These are phyloP conservation scores for Sarocladium kiliense DNA, from an alignment of 2,329 filamentous ascomycete genomes.

Conservation along the genomic window DNA sequence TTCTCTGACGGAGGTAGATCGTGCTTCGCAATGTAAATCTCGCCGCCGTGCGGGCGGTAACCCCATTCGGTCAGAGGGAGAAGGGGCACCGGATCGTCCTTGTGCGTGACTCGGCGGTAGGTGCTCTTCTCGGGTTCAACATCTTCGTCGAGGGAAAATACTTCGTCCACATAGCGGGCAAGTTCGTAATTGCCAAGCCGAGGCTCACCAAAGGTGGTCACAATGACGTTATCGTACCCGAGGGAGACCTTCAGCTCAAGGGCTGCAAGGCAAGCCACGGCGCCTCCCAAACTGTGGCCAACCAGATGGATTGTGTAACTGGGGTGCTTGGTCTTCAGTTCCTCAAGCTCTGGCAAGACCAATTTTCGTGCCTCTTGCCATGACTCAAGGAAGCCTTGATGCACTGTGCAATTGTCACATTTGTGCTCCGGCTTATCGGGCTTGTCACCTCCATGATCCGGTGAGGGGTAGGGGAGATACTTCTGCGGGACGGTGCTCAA, in stretches of 20 bases:
- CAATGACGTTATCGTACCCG: conserved; percentile 67
- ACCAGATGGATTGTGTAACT: conserved; percentile 72
- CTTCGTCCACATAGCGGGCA: conserved; percentile 47
- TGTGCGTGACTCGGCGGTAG: conserved; percentile 80
- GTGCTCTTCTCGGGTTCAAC: conserved; percentile 26
- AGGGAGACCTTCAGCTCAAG: conserved; percentile 69
- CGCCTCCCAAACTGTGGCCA: conserved; percentile 88
- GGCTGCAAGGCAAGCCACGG: conserved; percentile 81
- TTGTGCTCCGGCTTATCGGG: conserved; percentile 38
- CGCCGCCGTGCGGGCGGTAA: conserved; percentile 77
- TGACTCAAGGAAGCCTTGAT: conserved; percentile 80
- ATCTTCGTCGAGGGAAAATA: conserved; percentile 39
- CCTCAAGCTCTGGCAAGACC: conserved; percentile 63
- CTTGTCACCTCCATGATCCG: conserved; percentile 33
- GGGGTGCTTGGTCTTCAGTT: conserved; percentile 56
- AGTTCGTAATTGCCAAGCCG: conserved; percentile 55
- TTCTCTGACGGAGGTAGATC: conserved; percentile 60
- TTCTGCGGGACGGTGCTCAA: conserved; percentile 83
- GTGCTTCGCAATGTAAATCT: conserved; percentile 76
- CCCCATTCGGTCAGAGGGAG: conserved; percentile 86
- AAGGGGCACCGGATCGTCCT: conserved; percentile 81
- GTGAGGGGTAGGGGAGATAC: conserved; percentile 79
- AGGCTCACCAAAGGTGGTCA: conserved; percentile 94
- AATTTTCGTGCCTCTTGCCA: conserved; percentile 71
- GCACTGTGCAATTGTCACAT: conserved; percentile 87